Evolutionary conservation across 352 stramenopile genomes (phyloP), one percentile per base, ranked within the genome.

Genomic region (Globisporangium carolinianum): DNA sequence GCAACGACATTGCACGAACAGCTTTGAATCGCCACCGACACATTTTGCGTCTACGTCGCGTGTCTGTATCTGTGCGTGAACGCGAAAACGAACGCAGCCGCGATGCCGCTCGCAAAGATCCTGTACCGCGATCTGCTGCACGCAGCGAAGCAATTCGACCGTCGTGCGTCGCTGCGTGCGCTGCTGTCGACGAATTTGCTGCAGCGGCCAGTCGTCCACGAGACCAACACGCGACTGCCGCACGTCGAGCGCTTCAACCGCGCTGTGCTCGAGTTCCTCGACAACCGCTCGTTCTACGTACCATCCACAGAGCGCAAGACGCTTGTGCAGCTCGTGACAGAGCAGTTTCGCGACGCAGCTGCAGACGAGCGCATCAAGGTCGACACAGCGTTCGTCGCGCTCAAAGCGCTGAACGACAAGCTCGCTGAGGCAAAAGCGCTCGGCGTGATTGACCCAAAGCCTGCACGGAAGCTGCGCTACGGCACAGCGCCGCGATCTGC

Each of bases 81-180:
- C 45, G 45, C 24, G 24, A 32, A 32, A 32, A 3, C 24, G 24
- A 32, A 18, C 45, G 14, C 15, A 17, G 14, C 6, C 51, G 36
- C 35, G 1, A 91, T 88, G 79, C 71, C 71, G 59, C 63, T 91
- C 41, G 53, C 41, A 24, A 75, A 71, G 47, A 55, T 76, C 51
- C 59, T 91, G 45, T 94, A 92, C 62, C 78, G 82, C 9, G 84
- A 94, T 36, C 59, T 94, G 59, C 65, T 92, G 47, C 48, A 58
- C 38, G 65, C 61, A 14, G 78, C 79, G 41, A 72, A 70, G 55
- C 60, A 76, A 43, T 71, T 91, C 49, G 82, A 94, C 68, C 61
- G 71, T 37, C 69, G 84, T 47, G 67, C 66, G 39, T 66, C 76
- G 10, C 62, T 92, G 32, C 82, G 83, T 10, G 75, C 82, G 37